Conservation (phyloP, 2,329 filamentous ascomycete species). For the Ophiostoma quercus region DNA sequence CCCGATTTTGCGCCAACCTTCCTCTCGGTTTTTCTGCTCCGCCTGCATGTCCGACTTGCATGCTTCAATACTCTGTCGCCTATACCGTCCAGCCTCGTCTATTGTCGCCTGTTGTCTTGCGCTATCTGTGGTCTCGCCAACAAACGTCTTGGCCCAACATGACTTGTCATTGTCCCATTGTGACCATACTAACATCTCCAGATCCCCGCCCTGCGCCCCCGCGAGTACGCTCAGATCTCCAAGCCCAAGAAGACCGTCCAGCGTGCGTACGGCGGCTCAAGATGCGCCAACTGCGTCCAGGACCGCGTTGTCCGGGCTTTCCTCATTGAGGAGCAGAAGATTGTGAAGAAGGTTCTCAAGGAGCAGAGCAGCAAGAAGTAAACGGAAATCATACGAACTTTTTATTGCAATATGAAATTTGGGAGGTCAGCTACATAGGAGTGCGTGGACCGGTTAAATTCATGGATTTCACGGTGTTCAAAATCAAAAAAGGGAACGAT, state of each 20-base stretch:
- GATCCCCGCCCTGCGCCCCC: conserved; percentile 89
- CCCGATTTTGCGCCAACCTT: not conserved
- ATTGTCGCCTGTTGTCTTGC: not conserved
- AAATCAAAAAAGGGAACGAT: conserved; percentile 16
- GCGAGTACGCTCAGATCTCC: conserved; percentile 95
- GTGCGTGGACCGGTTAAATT: conserved; percentile 13
- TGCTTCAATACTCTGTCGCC: not conserved
- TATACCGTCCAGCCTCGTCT: not conserved
- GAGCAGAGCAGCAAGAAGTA: conserved; percentile 57
- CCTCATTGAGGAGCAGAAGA: conserved; percentile 99
- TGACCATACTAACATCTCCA: conserved; percentile 19
- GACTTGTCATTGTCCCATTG: not conserved
- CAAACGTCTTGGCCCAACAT: not conserved
- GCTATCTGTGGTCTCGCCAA: not conserved
- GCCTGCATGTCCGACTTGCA: not conserved
- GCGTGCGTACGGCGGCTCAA: conserved; percentile 95
- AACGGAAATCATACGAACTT: conserved; percentile 11
- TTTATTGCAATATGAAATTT: conserved; percentile 19
- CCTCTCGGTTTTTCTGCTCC: not conserved
- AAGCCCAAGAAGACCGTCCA: conserved; percentile 99
- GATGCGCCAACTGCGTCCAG: conserved; percentile 97
- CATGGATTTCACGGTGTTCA: conserved; percentile 23
- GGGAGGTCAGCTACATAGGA: conserved; percentile 11
- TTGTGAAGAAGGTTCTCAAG: conserved; percentile 99
- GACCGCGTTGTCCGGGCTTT: conserved; percentile 97